Conservation (phyloP, 306 rosid species). For the Inga laurina region DNA sequence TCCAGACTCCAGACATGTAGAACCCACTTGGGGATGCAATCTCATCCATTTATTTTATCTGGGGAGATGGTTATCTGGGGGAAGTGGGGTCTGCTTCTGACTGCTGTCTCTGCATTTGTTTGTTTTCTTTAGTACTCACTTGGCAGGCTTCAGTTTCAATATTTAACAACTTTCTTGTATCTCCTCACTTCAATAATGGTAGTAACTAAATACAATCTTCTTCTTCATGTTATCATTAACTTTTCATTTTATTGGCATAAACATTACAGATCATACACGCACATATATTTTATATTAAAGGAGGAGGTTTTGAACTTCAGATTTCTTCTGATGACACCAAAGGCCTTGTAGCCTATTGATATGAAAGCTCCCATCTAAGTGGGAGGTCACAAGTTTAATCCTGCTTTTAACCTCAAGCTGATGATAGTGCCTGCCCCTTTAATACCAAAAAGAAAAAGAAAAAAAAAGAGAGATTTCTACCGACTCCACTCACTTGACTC, state of each 20-base stretch:
- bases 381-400: no score
- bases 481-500: neutral
- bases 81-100: slow-evolving; percentile 4
- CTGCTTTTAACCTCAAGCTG: no score
- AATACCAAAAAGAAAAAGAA: no score
- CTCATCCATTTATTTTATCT: slow-evolving; percentile 3
- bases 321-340: neutral
- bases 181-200: neutral
- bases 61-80: slow-evolving; percentile 1
- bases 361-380: no score
- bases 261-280: neutral
- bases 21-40: neutral
- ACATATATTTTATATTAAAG: neutral
- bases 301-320: neutral
- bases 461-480: neutral
- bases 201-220: neutral
- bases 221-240: neutral
- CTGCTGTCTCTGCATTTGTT: slow-evolving; percentile 25
- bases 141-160: neutral
- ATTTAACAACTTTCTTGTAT: neutral
- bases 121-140: neutral
- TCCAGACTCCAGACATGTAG: neutral
- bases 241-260: neutral
- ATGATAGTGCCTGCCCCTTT: no score
- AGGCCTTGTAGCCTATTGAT: no score